A percentile compares a stretch with the other conserved stretches of the same genome.
phyloP scores from a whole-genome alignment of 768 basidiomycete species.

The Podaxis rugospora region DNA sequence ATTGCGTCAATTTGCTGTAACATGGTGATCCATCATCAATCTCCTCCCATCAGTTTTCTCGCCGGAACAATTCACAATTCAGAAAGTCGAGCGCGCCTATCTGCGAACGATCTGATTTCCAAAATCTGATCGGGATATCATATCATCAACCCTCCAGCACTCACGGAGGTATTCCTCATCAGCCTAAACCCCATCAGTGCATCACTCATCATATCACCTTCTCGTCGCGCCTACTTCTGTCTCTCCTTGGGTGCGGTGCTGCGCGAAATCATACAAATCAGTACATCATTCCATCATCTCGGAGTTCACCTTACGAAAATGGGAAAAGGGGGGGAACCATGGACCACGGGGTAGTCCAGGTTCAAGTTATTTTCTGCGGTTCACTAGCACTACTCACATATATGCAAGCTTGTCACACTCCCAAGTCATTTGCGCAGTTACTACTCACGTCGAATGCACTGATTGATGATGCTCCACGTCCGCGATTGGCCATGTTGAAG shows the following conservation, averaged over 20 bases:
- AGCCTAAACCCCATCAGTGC: constrained; percentile 2
- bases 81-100: not conserved
- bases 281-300: constrained; percentile 7
- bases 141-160: constrained; percentile 5
- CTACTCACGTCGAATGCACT: not conserved
- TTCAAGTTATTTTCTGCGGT: not conserved
- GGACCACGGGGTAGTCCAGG: not conserved
- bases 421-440: not conserved
- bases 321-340: not conserved
- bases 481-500: not conserved
- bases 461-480: constrained; percentile 7
- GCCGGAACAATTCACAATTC: constrained; percentile 5
- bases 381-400: not conserved
- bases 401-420: not conserved
- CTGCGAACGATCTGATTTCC: not conserved
- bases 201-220: constrained; percentile 6
- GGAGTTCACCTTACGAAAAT: not conserved
- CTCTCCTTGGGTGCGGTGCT: not conserved
- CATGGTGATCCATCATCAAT: constrained; percentile 1
- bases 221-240: not conserved
- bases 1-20: not conserved
- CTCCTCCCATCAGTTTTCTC: not conserved
- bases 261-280: not conserved
- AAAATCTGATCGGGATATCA: constrained; percentile 6
- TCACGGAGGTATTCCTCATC: constrained; percentile 10